Conservation (phyloP, 1,139 yeast species). For the Nakaseomyces delphensis region DNA sequence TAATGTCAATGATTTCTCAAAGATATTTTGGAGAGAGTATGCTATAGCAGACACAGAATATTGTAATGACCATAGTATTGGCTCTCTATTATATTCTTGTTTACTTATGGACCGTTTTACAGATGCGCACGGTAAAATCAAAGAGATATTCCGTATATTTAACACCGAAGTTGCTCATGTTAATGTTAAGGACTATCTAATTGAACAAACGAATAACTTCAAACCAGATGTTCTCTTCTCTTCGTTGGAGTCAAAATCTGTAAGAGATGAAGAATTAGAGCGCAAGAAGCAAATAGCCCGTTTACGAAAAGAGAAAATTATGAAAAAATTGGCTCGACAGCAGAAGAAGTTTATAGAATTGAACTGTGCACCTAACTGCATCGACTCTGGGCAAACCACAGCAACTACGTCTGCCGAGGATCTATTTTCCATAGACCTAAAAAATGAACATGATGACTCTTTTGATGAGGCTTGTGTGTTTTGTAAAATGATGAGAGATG, state of each 20-base stretch:
- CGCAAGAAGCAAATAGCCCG: slow-evolving; percentile 61
- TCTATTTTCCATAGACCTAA: slow-evolving; percentile 29
- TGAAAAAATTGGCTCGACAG: slow-evolving; percentile 72
- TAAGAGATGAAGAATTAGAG: slow-evolving; percentile 39
- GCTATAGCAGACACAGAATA: slow-evolving; percentile 35
- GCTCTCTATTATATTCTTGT: slow-evolving; percentile 39
- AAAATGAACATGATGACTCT: slow-evolving; percentile 46
- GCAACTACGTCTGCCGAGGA: slow-evolving; percentile 34
- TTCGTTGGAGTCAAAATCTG: slow-evolving; percentile 13
- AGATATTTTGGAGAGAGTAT: slow-evolving; percentile 33
- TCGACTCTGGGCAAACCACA: slow-evolving; percentile 29
- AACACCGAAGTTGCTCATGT: slow-evolving; percentile 27
- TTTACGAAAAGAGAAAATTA: slow-evolving; percentile 59
- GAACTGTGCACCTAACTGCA: slow-evolving; percentile 26
- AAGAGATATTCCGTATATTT: slow-evolving; percentile 43
- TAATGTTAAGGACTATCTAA: slow-evolving; percentile 26
- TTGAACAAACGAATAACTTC: slow-evolving; percentile 32
- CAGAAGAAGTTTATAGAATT: slow-evolving; percentile 62
- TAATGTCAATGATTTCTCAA: slow-evolving; percentile 23
- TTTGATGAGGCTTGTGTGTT: slow-evolving; percentile 79
- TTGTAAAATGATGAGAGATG: slow-evolving; percentile 74
- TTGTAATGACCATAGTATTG: slow-evolving; percentile 37
- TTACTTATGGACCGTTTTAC: slow-evolving; percentile 37
- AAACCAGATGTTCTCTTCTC: slow-evolving; percentile 24
- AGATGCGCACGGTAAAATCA: slow-evolving; percentile 43